These are phyloP conservation scores for Suillus placidus DNA, from an alignment of 768 basidiomycete genomes.

Conservation along the genomic window DNA sequence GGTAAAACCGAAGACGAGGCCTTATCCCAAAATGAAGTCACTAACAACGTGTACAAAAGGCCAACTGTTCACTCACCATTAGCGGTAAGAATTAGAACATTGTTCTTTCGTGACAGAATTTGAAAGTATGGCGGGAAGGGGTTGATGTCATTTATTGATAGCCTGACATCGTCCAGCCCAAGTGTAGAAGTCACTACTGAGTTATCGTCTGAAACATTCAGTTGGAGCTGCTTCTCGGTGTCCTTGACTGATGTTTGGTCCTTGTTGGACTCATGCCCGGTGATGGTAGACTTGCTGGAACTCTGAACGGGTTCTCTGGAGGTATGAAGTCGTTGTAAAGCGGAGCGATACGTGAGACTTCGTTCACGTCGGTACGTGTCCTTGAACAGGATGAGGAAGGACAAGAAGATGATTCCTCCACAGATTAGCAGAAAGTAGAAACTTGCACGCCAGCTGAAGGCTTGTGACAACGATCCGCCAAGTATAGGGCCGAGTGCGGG, in stretches of 20 bases:
- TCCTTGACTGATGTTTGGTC: constrained; percentile 18
- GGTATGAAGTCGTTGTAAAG: constrained; percentile 48
- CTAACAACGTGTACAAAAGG: not conserved
- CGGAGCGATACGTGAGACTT: constrained; percentile 76
- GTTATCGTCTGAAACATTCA: constrained; percentile 30
- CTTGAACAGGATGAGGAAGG: constrained; percentile 69
- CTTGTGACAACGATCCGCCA: constrained; percentile 68
- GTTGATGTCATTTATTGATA: constrained; percentile 74
- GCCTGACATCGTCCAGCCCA: constrained; percentile 42
- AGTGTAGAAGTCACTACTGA: constrained; percentile 17
- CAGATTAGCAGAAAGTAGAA: constrained; percentile 83
- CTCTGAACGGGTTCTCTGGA: constrained; percentile 24
- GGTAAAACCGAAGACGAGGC: constrained; percentile 68
- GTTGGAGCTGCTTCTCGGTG: constrained; percentile 18
- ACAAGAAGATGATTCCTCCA: constrained; percentile 52
- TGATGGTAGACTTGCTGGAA: constrained; percentile 23
- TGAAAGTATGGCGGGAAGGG: constrained; percentile 63
- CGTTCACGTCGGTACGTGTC: constrained; percentile 86
- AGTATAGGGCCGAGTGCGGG: constrained; percentile 70
- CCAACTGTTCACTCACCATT: constrained; percentile 22
- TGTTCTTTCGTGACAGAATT: constrained; percentile 65
- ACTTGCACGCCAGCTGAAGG: constrained; percentile 74
- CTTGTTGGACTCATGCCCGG: constrained; percentile 11
- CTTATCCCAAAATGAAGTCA: constrained; percentile 38
- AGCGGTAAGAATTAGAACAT: constrained; percentile 57